Percentiles rank a stretch among this genome's conserved stretches.
Conservation (phyloP, 306 rosid genomes). For the Cicer yamashitae region DNA sequence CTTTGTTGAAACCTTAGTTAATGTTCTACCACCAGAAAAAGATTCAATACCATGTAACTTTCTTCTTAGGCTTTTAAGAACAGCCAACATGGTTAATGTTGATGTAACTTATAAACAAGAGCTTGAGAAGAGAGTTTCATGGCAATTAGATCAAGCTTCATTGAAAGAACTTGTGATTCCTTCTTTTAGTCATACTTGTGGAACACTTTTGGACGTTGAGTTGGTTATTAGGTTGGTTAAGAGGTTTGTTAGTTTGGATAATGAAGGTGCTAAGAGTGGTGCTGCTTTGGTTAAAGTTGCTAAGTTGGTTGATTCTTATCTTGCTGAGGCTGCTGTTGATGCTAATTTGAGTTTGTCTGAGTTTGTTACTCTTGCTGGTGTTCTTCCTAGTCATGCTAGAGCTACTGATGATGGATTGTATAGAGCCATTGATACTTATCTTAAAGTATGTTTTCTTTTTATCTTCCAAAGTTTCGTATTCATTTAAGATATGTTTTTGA, state of each 20-base stretch:
- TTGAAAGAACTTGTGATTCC: slow-evolving; percentile 85
- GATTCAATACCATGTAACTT: slow-evolving; percentile 90
- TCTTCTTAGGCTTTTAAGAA: slow-evolving; percentile 79
- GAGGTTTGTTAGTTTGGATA: slow-evolving; percentile 70
- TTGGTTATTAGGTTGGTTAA: slow-evolving; percentile 70
- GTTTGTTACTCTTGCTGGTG: slow-evolving; percentile 68
- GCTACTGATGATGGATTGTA: slow-evolving; percentile 85
- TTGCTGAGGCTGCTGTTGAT: slow-evolving; percentile 85
- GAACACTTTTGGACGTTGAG: slow-evolving; percentile 77
- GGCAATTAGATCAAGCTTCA: slow-evolving; percentile 87
- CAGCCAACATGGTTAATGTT: slow-evolving; percentile 85
- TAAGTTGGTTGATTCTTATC: slow-evolving; percentile 76
- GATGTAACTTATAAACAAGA: slow-evolving; percentile 65
- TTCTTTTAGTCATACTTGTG: slow-evolving; percentile 84
- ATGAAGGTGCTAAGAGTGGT: slow-evolving; percentile 63
- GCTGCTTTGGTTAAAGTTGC: slow-evolving; percentile 78
- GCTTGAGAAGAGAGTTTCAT: slow-evolving; percentile 75
- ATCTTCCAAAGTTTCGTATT: not conserved
- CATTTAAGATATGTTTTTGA: no score
- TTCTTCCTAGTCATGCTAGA: slow-evolving; percentile 80
- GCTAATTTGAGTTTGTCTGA: slow-evolving; percentile 64
- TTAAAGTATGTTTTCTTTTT: slow-evolving; percentile 64
- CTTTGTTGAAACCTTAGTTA: slow-evolving; percentile 88
- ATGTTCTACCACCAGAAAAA: slow-evolving; percentile 87
- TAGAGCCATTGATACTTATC: slow-evolving; percentile 94